Conservation (phyloP, 148 eudicot genomes). For the Arctostaphylos glauca region DNA sequence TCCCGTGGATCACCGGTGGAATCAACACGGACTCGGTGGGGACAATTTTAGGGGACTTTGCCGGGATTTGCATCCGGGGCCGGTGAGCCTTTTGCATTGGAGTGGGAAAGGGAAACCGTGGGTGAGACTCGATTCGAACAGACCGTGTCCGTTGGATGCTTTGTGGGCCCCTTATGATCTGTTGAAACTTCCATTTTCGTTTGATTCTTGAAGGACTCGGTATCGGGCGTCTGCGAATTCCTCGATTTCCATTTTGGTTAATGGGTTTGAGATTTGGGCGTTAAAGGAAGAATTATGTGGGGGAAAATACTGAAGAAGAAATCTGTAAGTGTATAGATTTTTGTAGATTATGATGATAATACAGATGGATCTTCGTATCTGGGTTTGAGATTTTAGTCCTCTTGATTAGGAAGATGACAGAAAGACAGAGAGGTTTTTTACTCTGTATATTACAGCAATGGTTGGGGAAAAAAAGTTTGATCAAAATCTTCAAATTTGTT, state of each 20-base stretch:
- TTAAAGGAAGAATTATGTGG: neutral
- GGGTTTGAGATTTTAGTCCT: too few relatives aligned
- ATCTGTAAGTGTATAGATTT: conserved; percentile 13
- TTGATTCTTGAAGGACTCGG: conserved; percentile 41
- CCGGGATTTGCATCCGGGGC: conserved; percentile 77
- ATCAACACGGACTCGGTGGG: conserved; percentile 82
- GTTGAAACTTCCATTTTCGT: conserved; percentile 52
- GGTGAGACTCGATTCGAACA: conserved; percentile 61
- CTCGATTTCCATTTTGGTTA: neutral
- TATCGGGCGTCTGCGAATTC: too few relatives aligned
- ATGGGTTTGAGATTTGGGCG: neutral
- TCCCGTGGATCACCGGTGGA: conserved; percentile 76
- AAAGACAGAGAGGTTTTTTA: neutral
- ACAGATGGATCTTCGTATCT: neutral
- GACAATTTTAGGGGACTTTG: conserved; percentile 76
- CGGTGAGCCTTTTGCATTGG: conserved; percentile 83
- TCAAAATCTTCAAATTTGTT: conserved; percentile 4
- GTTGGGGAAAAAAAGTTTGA: neutral
- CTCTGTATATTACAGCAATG: conserved; percentile 14
- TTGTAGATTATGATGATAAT: neutral
- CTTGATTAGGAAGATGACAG: neutral
- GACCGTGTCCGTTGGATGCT: conserved; percentile 84
- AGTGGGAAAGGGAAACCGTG: conserved; percentile 93
- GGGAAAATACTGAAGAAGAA: neutral
- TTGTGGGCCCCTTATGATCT: conserved; percentile 87